A percentile compares a stretch with the other conserved stretches of the same genome.
These are phyloP conservation scores for Kodamaea derodonti DNA, from an alignment of 1,139 yeast species.

Conservation along the genomic window DNA sequence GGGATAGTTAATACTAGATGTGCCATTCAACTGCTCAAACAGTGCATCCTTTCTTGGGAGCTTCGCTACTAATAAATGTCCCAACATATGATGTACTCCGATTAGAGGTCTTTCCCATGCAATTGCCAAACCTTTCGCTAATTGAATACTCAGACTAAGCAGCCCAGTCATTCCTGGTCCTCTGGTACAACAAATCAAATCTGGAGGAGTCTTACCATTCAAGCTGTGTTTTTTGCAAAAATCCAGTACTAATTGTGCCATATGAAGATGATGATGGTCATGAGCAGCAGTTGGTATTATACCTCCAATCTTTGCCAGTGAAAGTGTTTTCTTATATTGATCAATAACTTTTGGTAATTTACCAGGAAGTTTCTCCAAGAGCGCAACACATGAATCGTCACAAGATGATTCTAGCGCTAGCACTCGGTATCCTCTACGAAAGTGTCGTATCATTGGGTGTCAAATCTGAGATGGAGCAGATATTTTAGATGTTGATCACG, in stretches of 20 bases:
- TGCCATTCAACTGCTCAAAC: neutral
- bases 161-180: conserved; percentile 99
- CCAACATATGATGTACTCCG: conserved; percentile 97
- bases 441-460: neutral
- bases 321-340: conserved; percentile 62
- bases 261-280: conserved; percentile 62
- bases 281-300: conserved; percentile 86
- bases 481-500: too few relatives aligned
- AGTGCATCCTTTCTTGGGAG: conserved; percentile 37
- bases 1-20: conserved; percentile 46
- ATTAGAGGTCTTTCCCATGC: conserved; percentile 73
- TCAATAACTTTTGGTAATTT: conserved; percentile 50
- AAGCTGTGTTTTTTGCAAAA: conserved; percentile 26
- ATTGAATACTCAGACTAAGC: conserved; percentile 72
- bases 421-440: conserved; percentile 50
- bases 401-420: conserved; percentile 91
- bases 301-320: conserved; percentile 72
- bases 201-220: conserved; percentile 45
- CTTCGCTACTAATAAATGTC: conserved; percentile 76
- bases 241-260: conserved; percentile 38
- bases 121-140: conserved; percentile 79
- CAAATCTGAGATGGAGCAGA: neutral
- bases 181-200: conserved; percentile 80
- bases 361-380: conserved; percentile 48
- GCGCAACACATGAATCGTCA: conserved; percentile 89